These are phyloP conservation scores for Oxytropis ochrocephala DNA, from an alignment of 306 rosid genomes.

Conservation along the genomic window DNA sequence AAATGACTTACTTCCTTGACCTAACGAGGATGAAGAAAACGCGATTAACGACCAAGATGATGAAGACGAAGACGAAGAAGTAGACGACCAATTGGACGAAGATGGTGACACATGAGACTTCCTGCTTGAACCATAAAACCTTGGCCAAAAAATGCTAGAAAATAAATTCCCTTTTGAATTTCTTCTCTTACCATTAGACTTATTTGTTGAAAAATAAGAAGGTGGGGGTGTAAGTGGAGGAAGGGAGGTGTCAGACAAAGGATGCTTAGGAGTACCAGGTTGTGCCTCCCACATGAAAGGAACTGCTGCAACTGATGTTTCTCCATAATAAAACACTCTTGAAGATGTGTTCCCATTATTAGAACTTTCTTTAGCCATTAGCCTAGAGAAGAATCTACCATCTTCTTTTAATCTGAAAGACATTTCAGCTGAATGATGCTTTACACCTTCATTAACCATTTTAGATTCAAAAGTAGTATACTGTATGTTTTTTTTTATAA, in stretches of 20 bases:
- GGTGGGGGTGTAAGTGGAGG: slow-evolving; percentile 46
- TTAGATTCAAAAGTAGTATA: background rate
- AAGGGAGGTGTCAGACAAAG: slow-evolving; percentile 20
- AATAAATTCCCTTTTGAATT: background rate
- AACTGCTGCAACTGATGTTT: slow-evolving; percentile 27
- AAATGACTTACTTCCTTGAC: background rate
- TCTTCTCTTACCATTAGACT: background rate
- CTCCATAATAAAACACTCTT: slow-evolving; percentile 33
- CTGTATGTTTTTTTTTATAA: too few species aligned
- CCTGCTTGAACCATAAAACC: slow-evolving; percentile 3
- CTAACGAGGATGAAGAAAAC: background rate
- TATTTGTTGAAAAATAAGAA: slow-evolving; percentile 21
- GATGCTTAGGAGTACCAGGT: slow-evolving; percentile 43
- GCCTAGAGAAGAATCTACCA: slow-evolving; percentile 21
- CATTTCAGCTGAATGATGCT: slow-evolving; percentile 20
- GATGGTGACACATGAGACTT: slow-evolving; percentile 22
- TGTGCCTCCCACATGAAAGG: slow-evolving; percentile 42
- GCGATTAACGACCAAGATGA: background rate
- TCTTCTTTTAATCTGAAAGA: slow-evolving; percentile 31
- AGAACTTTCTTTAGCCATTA: slow-evolving; percentile 27
- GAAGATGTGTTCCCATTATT: slow-evolving; percentile 21
- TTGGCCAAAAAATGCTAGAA: slow-evolving; percentile 18
- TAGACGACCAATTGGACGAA: background rate
- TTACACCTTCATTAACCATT: slow-evolving; percentile 9
- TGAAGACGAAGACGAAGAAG: background rate